Evolutionary conservation across 306 rosid genomes (phyloP), one percentile per base, ranked within the genome.

Genomic region (Lathyrus aphaca): DNA sequence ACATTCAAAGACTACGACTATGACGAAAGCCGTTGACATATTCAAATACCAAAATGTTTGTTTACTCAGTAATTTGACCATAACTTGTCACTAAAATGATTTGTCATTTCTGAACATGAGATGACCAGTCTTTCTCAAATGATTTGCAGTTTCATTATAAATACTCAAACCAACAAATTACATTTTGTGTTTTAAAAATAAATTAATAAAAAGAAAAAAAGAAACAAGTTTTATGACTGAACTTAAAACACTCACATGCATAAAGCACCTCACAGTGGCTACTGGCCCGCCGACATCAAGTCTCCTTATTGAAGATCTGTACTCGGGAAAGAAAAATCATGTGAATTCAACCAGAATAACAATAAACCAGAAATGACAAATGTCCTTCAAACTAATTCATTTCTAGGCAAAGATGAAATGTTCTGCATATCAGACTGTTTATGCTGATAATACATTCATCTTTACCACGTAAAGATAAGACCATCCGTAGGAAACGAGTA

Each of bases 161-260:
- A 69, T 23, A 69, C 50, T 9, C 37, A 53, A 32, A 43, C 35
- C 64, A 3, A 62, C 39, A 49, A 62, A 19, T 56, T 56, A 70
- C 38, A 43, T 1, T 62, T 42, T 67, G 55, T 21, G 40, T 61
- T 43, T 51, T 10, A 1, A 23, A 23, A 21, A 21, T 21, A 21
- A 21, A 21, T 1, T 21, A 21, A 23, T 1, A 23, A 23, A 23
- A 18, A 21, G 23, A 54, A 51, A 55, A 21, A 6, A 16, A 8
- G 10, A 63, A 19, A 54, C 42, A 17, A 2, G 44, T 6, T 2
- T 11, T 8, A 40, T 25, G 42, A 39, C 56, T 7, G 53, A 50
- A 73, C 59, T 39, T 64, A 71, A 18, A 18, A 45, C 66, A 66
- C 18, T 38, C 37, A 58, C 18, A 59, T 51, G n/a, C 58, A 51